Percentiles rank a stretch among this genome's conserved stretches.
phyloP scores from a whole-genome alignment of 192 early-diverging fungal species.

The Piromyces sp. region DNA sequence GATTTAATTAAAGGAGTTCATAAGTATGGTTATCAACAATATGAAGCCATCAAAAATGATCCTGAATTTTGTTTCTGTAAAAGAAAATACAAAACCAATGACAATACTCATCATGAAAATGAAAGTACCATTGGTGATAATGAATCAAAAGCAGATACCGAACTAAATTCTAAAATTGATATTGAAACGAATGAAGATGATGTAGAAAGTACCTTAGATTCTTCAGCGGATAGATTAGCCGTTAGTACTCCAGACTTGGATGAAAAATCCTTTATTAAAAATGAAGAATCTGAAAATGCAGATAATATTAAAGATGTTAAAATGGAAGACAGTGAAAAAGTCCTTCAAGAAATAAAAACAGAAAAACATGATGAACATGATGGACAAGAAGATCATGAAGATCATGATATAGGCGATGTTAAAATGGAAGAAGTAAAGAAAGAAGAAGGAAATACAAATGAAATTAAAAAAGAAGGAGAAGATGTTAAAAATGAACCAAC shows the following conservation, averaged over 20 bases:
- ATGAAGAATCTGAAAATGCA: not conserved
- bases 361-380: not conserved
- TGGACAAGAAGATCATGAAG: not conserved
- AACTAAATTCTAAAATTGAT: not conserved
- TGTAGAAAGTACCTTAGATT: not conserved
- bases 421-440: not conserved
- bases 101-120: slow-evolving; percentile 13
- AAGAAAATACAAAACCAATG: slow-evolving; percentile 20
- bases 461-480: not conserved
- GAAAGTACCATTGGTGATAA: slow-evolving; percentile 7
- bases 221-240: not conserved
- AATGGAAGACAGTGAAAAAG: slow-evolving; percentile 8
- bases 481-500: not conserved
- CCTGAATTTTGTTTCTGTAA: not conserved
- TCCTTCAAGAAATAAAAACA: slow-evolving; percentile 3
- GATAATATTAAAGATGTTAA: slow-evolving; percentile 4
- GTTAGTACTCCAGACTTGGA: not conserved
- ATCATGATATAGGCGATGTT: not conserved
- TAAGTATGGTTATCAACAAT: slow-evolving; percentile 60
- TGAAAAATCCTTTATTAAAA: slow-evolving; percentile 1
- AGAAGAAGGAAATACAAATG: not conserved
- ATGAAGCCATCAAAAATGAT: slow-evolving; percentile 4
- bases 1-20: slow-evolving; percentile 60
- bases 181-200: not conserved
- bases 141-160: not conserved